Conservation (phyloP, 495 filamentous ascomycete genomes). For the Xylaria bambusicola region DNA sequence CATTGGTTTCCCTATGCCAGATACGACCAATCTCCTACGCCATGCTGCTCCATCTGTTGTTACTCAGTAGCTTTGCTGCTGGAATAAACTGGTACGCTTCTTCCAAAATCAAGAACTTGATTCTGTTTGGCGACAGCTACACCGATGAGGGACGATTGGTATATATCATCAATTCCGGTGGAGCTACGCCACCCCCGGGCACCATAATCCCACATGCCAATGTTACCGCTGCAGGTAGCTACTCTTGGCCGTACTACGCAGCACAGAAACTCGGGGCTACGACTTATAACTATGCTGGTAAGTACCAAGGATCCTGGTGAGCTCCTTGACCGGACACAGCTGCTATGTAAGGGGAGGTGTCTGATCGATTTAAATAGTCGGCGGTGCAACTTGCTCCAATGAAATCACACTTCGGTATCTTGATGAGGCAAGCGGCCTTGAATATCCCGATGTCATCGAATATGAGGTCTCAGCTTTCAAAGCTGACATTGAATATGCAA, state of each 20-base stretch:
- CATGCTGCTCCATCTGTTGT: neutral
- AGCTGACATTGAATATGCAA: constrained; percentile 54
- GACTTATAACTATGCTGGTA: constrained; percentile 69
- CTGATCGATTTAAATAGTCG: constrained; percentile 36
- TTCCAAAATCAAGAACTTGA: constrained; percentile 7
- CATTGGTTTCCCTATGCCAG: neutral
- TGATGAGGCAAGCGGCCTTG: constrained; percentile 45
- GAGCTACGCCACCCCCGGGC: constrained; percentile 62
- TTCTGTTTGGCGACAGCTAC: constrained; percentile 70
- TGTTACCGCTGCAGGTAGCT: constrained; percentile 61
- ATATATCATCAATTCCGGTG: constrained; percentile 61
- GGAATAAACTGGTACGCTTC: neutral
- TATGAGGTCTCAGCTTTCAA: constrained; percentile 71
- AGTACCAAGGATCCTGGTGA: neutral
- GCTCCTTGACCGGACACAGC: neutral
- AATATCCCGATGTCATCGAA: constrained; percentile 63
- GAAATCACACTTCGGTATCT: constrained; percentile 57
- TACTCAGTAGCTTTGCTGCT: neutral
- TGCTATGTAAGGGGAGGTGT: neutral
- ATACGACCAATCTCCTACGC: too few relatives aligned
- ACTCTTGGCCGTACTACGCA: constrained; percentile 67
- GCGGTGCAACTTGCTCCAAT: constrained; percentile 71
- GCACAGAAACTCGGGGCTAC: constrained; percentile 54
- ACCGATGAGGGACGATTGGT: constrained; percentile 67
- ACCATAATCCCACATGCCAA: constrained; percentile 44